Percentiles rank a stretch among this genome's conserved stretches.
These are phyloP conservation scores for Fistulinella cinereoalba DNA, from an alignment of 1,284 basidiomycete genomes.

Conservation along the genomic window DNA sequence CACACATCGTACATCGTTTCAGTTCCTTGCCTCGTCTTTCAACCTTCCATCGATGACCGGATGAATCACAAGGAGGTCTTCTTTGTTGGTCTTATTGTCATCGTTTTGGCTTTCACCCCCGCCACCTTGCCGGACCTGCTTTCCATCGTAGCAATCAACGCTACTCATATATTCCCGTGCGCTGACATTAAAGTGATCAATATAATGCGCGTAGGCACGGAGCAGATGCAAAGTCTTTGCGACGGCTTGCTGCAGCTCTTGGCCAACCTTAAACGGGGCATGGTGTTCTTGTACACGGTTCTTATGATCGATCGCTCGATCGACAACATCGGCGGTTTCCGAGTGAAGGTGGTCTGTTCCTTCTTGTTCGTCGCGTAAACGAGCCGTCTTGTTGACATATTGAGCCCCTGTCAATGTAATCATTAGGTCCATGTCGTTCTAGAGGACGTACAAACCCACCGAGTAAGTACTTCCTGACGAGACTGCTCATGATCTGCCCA, in stretches of 20 bases:
- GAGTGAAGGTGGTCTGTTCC: slow-evolving; percentile 35
- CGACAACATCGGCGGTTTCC: slow-evolving; percentile 44
- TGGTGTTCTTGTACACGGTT: slow-evolving; percentile 10
- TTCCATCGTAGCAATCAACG: slow-evolving; percentile 65
- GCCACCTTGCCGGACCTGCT: too few relatives aligned
- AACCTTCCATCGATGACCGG: slow-evolving; percentile 73
- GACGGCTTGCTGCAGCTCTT: slow-evolving; percentile 50
- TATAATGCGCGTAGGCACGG: slow-evolving; percentile 53
- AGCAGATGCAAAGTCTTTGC: slow-evolving; percentile 44
- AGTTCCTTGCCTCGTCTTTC: slow-evolving; percentile 51
- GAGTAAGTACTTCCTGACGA: slow-evolving; percentile 84
- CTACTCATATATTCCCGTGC: slow-evolving; percentile 73
- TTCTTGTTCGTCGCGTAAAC: slow-evolving; percentile 31
- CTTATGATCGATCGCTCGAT: slow-evolving; percentile 38
- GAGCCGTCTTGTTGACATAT: slow-evolving; percentile 61
- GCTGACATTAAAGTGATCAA: slow-evolving; percentile 59
- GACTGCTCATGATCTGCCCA: slow-evolving; percentile 76
- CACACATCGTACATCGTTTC: too few relatives aligned
- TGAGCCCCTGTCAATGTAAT: slow-evolving; percentile 50
- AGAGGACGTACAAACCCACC: slow-evolving; percentile 48
- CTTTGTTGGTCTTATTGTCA: slow-evolving; percentile 35
- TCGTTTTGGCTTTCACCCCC: slow-evolving; percentile 14
- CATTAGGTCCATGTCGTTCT: slow-evolving; percentile 21
- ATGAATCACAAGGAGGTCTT: slow-evolving; percentile 62
- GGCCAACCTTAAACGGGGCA: slow-evolving; percentile 27